Percentiles rank a stretch among this genome's conserved stretches.
Conservation (phyloP, 306 rosid species). For the Canavalia gladiata region DNA sequence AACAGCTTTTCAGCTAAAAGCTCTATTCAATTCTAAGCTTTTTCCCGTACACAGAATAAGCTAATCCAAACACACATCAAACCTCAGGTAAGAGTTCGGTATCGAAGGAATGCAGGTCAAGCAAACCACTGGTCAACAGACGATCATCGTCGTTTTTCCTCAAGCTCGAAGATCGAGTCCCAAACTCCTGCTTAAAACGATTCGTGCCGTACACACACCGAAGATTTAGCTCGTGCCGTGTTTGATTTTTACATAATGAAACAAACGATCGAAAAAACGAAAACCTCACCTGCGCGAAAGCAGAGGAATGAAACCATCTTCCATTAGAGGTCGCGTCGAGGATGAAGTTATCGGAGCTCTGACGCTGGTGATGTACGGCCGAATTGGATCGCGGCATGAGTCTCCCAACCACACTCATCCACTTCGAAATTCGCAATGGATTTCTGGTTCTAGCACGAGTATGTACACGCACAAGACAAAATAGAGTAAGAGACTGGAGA, state of each 20-base stretch:
- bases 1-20: constrained; percentile 3
- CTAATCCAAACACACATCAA: constrained; percentile 42
- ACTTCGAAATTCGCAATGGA: constrained; percentile 25
- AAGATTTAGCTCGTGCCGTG: not conserved
- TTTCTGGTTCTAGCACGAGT: not conserved
- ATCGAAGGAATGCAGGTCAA: constrained; percentile 82
- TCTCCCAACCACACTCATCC: constrained; percentile 64
- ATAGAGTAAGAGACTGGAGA: not conserved
- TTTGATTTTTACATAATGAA: not conserved
- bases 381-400: constrained; percentile 71
- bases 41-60: constrained; percentile 4
- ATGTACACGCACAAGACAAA: not conserved
- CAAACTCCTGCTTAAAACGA: constrained; percentile 66
- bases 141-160: constrained; percentile 76
- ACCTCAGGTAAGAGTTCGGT: constrained; percentile 85
- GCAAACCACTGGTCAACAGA: constrained; percentile 69
- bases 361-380: constrained; percentile 70
- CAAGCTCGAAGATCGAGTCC: constrained; percentile 76
- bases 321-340: constrained; percentile 59
- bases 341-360: constrained; percentile 69
- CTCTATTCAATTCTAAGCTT: not conserved
- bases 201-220: constrained; percentile 4
- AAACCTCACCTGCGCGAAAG: constrained; percentile 65
- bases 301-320: constrained; percentile 68
- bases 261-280: not conserved